A percentile compares a stretch with the other conserved stretches of the same genome.
These are phyloP conservation scores for Nakaseomyces uthaithaninus DNA, from an alignment of 1,139 yeast species.

Conservation along the genomic window DNA sequence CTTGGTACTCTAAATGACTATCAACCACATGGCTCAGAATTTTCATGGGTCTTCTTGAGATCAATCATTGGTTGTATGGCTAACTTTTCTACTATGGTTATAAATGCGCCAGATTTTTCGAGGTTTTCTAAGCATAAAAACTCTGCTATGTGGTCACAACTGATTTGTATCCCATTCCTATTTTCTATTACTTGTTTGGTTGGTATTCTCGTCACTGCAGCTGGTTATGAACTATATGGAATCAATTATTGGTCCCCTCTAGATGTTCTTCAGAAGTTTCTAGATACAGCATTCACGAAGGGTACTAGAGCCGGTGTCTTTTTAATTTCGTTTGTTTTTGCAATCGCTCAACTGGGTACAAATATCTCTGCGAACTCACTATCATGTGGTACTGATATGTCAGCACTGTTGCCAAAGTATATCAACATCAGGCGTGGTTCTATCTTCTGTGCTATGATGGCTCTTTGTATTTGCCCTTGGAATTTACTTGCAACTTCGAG, in stretches of 20 bases:
- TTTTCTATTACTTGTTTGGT: constrained; percentile 76
- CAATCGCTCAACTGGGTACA: constrained; percentile 84
- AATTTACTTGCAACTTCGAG: constrained; percentile 64
- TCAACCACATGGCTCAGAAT: constrained; percentile 23
- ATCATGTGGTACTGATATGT: constrained; percentile 85
- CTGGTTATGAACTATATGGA: constrained; percentile 63
- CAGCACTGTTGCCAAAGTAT: constrained; percentile 72
- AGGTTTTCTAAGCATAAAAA: constrained; percentile 59
- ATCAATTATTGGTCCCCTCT: constrained; percentile 79
- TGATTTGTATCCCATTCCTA: constrained; percentile 62
- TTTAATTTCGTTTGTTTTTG: constrained; percentile 67
- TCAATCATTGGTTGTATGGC: constrained; percentile 76
- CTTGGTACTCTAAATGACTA: constrained; percentile 23
- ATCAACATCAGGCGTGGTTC: constrained; percentile 80
- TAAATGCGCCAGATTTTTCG: constrained; percentile 85
- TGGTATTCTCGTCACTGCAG: constrained; percentile 81
- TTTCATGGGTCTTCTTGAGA: constrained; percentile 69
- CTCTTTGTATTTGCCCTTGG: constrained; percentile 84
- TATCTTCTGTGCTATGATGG: constrained; percentile 68
- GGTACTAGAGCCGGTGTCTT: constrained; percentile 88
- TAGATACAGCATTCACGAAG: constrained; percentile 48
- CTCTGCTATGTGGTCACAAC: constrained; percentile 46
- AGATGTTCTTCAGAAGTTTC: constrained; percentile 60
- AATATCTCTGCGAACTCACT: constrained; percentile 84
- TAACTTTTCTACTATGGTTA: constrained; percentile 77